Evolutionary conservation across 2,329 filamentous ascomycete species (phyloP).

Genomic region (Shiraia sp.): DNA sequence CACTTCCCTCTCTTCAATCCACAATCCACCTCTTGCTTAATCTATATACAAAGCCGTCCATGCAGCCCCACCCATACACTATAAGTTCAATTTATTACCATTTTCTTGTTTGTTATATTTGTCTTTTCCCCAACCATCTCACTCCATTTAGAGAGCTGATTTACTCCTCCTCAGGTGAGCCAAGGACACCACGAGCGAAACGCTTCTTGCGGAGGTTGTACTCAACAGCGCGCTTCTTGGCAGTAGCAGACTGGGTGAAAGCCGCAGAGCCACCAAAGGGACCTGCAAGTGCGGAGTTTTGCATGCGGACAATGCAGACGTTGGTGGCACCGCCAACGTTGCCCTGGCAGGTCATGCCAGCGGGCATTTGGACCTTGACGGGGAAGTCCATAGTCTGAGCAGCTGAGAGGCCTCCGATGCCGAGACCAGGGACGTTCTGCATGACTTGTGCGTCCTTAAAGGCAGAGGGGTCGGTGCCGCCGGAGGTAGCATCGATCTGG

Average conservation of each 20-base stretch:
- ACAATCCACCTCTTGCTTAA: no score
- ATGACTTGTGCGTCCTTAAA: constrained; percentile 64
- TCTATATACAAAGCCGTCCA: no score
- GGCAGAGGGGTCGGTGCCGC: constrained; percentile 62
- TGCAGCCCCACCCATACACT: no score
- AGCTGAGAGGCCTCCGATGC: constrained; percentile 61
- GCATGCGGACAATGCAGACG: constrained; percentile 68
- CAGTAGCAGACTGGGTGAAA: constrained; percentile 63
- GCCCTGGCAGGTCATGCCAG: constrained; percentile 68
- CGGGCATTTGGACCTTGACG: constrained; percentile 67
- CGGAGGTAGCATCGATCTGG: constrained; percentile 64
- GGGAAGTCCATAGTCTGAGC: constrained; percentile 67
- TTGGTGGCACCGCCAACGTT: constrained; percentile 61
- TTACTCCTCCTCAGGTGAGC: constrained; percentile 33
- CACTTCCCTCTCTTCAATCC: no score
- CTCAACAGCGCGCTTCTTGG: constrained; percentile 65
- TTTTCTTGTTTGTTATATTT: no score
- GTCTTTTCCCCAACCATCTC: no score
- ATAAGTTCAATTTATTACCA: no score
- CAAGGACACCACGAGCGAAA: constrained; percentile 41
- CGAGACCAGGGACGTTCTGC: constrained; percentile 64
- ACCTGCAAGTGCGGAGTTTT: constrained; percentile 64
- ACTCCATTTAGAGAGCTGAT: constrained; percentile 2
- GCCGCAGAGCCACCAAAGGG: constrained; percentile 70
- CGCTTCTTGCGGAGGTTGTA: constrained; percentile 51